Evolutionary conservation across 2,329 filamentous ascomycete genomes (phyloP).

Genomic region (Neonectria punicea): DNA sequence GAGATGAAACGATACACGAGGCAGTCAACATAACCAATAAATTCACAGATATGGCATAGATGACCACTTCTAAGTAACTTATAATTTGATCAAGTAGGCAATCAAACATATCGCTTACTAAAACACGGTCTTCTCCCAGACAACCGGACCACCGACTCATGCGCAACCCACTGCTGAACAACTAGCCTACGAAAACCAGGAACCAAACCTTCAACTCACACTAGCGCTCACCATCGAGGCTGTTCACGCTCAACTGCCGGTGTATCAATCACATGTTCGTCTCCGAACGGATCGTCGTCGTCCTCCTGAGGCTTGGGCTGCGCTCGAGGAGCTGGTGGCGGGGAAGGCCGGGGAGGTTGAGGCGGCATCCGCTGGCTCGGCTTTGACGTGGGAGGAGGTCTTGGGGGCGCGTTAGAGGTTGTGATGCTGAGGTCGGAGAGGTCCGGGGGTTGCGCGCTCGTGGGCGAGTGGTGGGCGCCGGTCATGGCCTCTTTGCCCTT

Average conservation of each 20-base stretch:
- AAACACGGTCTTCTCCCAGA: neutral
- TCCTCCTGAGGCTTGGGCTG: constrained; percentile 69
- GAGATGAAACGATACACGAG: neutral
- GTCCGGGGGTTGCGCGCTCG: constrained; percentile 53
- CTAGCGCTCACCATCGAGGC: constrained; percentile 43
- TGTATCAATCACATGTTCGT: constrained; percentile 74
- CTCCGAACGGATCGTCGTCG: constrained; percentile 88
- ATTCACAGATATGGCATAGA: neutral
- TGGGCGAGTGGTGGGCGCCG: constrained; percentile 51
- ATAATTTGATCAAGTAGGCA: neutral
- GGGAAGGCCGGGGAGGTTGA: constrained; percentile 33
- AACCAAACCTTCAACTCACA: neutral
- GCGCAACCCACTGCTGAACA: neutral
- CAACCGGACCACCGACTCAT: neutral
- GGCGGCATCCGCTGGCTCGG: constrained; percentile 30
- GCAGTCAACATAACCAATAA: neutral
- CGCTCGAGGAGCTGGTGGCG: constrained; percentile 7
- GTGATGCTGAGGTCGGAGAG: constrained; percentile 58
- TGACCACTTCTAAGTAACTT: neutral
- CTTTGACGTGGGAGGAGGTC: constrained; percentile 42
- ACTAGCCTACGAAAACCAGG: neutral
- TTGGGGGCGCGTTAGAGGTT: constrained; percentile 56
- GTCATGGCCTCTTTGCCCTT: constrained; percentile 61
- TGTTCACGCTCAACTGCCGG: constrained; percentile 45
- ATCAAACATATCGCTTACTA: neutral